Evolutionary conservation across 1,284 basidiomycete genomes (phyloP), one percentile per base, ranked within the genome.

Genomic region (Porogramme epimiltina): DNA sequence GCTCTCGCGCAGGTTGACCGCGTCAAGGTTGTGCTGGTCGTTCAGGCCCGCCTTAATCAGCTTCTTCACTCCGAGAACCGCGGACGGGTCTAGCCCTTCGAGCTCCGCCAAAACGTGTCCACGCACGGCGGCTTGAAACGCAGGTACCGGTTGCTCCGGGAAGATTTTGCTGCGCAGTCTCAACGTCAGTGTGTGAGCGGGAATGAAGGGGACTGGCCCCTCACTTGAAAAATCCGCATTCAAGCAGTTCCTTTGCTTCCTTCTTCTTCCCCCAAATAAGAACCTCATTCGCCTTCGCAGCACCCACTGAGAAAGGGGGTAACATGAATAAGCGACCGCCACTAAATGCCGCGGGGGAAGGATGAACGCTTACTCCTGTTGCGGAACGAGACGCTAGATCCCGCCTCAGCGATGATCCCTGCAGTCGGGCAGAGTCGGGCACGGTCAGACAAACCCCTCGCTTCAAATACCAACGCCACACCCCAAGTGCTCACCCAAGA

Each of bases 231-330:
- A 88, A 88, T 18, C 85, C 83, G 61, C 77, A 81, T 33, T 74
- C 71, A 2, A 82, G 69, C 0, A 88, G 70, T 38, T 86, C 83
- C 51, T 81, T 73, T 0, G 83, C 81, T 3, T 65, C 72, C 62
- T 85, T 80, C 67, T 82, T 88, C 66, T 82, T 84, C 25, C 85
- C 87, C 70, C 82, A 85, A 3, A 89, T 68, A 8, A 89, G 72
- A 2, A 80, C 82, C 54, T 89, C 86, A 40, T 87, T 87, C 28
- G 87, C 86, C 58, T 77, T 81, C 3, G 80, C 77, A 18, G 83
- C 62, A 15, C 86, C 86, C 82, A 89, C 86, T 88, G 45, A 19
- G 42, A 16, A 18, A 13, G 23, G 45, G 16, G 19, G 23, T 13
- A 15, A 11, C 11, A n/a, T 18, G 37, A 26, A 6, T 45, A 18